Evolutionary conservation across 1,284 basidiomycete genomes (phyloP).

Genomic region (Ceratobasidium papillatum): DNA sequence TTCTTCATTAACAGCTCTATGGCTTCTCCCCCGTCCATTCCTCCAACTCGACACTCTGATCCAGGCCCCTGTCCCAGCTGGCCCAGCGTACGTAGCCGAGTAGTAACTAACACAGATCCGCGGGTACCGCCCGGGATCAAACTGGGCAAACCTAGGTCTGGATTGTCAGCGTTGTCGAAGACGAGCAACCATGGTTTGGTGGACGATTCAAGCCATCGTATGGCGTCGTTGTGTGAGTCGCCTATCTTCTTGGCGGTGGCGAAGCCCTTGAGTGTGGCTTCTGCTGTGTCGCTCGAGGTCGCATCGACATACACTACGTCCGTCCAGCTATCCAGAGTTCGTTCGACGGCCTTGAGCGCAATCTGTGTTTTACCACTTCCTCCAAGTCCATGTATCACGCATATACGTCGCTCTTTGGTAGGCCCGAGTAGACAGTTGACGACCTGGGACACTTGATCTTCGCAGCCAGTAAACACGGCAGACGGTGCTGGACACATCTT

Average conservation of each 20-base stretch:
- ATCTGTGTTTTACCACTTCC: conserved; percentile 36
- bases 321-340: background rate
- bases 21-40: conserved; percentile 6
- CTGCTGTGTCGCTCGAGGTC: background rate
- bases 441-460: background rate
- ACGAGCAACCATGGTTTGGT: background rate
- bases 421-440: background rate
- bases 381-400: conserved; percentile 32
- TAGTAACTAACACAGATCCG: conserved; percentile 21
- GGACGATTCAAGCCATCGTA: background rate
- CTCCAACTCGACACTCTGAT: background rate
- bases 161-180: conserved; percentile 39
- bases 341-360: background rate
- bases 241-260: background rate
- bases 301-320: conserved; percentile 29
- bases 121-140: conserved; percentile 9
- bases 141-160: background rate
- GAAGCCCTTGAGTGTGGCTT: background rate
- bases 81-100: background rate
- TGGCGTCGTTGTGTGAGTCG: conserved; percentile 1
- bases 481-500: background rate
- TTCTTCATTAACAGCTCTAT: background rate
- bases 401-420: background rate
- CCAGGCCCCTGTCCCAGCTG: background rate
- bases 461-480: background rate